Percentiles rank a stretch among this genome's conserved stretches.
Conservation (phyloP, 176 grass and related monocot genomes). For the Elaeis guineensis region DNA sequence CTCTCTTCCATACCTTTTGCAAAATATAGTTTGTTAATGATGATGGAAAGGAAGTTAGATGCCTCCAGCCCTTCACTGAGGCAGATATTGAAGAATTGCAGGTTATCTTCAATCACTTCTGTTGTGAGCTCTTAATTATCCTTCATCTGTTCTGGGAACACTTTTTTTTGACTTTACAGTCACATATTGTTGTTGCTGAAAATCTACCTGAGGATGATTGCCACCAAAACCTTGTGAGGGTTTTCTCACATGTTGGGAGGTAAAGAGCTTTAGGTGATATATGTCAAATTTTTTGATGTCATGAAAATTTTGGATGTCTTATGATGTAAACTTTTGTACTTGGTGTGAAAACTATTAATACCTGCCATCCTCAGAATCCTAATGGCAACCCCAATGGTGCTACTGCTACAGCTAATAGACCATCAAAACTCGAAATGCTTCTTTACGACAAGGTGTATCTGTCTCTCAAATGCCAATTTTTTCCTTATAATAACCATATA, state of each 20-base stretch:
- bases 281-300: background rate
- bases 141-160: background rate
- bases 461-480: no score
- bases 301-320: no score
- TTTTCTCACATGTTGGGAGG: background rate
- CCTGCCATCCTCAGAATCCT: background rate
- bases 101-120: background rate
- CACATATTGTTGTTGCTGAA: background rate
- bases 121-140: no score
- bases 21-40: background rate
- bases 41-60: background rate
- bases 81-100: constrained; percentile 10
- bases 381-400: background rate
- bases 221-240: constrained; percentile 2
- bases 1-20: background rate
- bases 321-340: background rate
- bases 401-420: constrained; percentile 1
- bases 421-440: background rate
- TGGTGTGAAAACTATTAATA: background rate
- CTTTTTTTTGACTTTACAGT: background rate
- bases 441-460: background rate
- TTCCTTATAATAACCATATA: no score
- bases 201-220: constrained; percentile 5
- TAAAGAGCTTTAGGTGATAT: background rate
- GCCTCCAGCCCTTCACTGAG: constrained; percentile 3